Evolutionary conservation across 768 basidiomycete species (phyloP).

Genomic region (Rickenella mellea): DNA sequence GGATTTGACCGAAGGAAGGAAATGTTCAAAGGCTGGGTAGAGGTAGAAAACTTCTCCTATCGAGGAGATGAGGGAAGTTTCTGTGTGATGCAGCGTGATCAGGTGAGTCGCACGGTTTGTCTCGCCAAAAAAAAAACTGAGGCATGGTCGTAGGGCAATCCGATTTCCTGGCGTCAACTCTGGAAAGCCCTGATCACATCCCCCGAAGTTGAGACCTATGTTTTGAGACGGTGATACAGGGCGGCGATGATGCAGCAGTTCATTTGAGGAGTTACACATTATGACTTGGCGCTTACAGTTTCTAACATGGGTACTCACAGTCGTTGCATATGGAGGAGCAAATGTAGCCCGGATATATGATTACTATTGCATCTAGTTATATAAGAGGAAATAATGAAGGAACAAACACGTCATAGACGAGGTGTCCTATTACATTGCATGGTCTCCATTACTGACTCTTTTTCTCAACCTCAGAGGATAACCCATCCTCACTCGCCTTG

Average conservation of each 20-base stretch:
- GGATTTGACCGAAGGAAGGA: conserved; percentile 57
- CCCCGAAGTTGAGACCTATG: conserved; percentile 46
- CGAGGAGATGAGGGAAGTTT: conserved; percentile 46
- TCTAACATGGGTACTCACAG: no score
- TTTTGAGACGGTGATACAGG: conserved; percentile 26
- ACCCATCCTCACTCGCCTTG: conserved; percentile 13
- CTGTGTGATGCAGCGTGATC: conserved; percentile 61
- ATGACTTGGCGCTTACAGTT: no score
- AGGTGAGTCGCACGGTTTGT: conserved; percentile 30
- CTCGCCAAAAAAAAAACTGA: background rate
- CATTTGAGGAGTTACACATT: no score
- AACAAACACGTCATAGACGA: no score
- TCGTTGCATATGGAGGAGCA: no score
- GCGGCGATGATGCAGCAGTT: no score
- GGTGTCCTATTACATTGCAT: no score
- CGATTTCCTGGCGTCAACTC: conserved; percentile 67
- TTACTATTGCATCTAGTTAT: no score
- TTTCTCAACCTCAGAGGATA: conserved; percentile 20
- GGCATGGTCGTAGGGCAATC: conserved; percentile 45
- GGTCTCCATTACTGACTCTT: conserved; percentile 27
- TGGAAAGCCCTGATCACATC: conserved; percentile 59
- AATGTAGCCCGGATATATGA: no score
- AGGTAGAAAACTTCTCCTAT: conserved; percentile 52
- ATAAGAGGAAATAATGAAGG: no score
- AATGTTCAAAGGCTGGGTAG: conserved; percentile 65